Evolutionary conservation across 345 rosid genomes (phyloP).

Genomic region (Citrus australasica): DNA sequence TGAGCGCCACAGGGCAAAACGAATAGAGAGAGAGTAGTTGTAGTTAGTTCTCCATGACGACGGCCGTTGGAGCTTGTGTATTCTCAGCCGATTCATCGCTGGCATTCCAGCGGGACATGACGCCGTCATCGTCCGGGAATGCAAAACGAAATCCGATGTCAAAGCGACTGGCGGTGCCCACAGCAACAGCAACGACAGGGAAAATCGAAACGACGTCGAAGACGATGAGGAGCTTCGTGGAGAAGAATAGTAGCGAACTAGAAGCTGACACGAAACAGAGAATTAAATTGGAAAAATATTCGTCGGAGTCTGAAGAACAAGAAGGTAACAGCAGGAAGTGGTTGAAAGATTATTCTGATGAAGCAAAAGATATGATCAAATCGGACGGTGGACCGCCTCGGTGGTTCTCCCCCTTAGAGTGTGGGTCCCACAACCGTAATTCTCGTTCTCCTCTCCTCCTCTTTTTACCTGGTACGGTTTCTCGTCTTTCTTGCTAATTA

Average conservation of each 20-base stretch:
- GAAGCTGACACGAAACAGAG: not conserved
- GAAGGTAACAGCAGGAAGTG: constrained; percentile 16
- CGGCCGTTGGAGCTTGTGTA: constrained; percentile 4
- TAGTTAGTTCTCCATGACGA: constrained; percentile 12
- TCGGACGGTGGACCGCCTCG: constrained; percentile 55
- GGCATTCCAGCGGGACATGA: not conserved
- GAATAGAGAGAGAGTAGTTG: not conserved
- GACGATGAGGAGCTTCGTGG: not conserved
- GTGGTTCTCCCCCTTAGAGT: constrained; percentile 61
- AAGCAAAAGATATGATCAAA: constrained; percentile 28
- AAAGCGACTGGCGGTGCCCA: not conserved
- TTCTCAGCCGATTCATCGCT: not conserved
- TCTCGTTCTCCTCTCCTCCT: constrained; percentile 46
- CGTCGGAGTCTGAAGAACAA: constrained; percentile 2
- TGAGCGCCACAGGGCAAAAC: no score
- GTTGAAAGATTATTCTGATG: constrained; percentile 38
- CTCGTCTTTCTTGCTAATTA: not conserved
- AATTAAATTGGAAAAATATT: not conserved
- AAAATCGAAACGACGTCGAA: not conserved
- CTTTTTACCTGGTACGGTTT: constrained; percentile 41
- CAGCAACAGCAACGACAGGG: not conserved
- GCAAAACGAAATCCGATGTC: not conserved
- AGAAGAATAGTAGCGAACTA: constrained; percentile 8
- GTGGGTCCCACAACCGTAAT: constrained; percentile 16
- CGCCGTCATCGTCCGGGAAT: not conserved